Evolutionary conservation across 2,329 filamentous ascomycete genomes (phyloP), one percentile per base, ranked within the genome.

Genomic region (Pyrenophora graminea): DNA sequence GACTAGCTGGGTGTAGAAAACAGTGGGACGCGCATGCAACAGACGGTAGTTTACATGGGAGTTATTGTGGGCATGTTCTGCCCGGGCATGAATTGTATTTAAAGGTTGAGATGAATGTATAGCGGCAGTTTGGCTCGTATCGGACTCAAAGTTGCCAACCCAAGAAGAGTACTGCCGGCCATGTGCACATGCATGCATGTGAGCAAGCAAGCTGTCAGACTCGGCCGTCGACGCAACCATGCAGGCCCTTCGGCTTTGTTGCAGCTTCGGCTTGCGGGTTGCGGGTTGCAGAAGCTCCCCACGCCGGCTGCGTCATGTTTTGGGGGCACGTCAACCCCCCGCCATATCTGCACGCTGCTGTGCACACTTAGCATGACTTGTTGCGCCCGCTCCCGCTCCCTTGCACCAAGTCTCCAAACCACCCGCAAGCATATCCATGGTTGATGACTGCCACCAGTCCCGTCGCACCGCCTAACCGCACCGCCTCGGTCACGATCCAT

Each of bases 251-350:
- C 56, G 51, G 55, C 52, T 52, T 44, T 52, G 49, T 55, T 25
- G 23, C 23, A 25, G 23, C 23, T 25, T 25, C 23, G 23, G 23
- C 23, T 9, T 25, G 23, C 23, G 8, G 23, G 4, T 25, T 30
- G 10, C 27, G 10, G 27, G 1, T 30, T 53, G 46, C 48, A 53
- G 15, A 15, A 34, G 57, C 53, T 56, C 57, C 61, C 58, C 59
- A 63, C 61, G 61, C 48, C 52, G 27, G 45, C 52, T 64, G 62
- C 63, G 63, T 66, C 63, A 66, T 63, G 53, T 51, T 47, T 36
- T 48, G 39, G 34, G 41, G 48, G 34, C 38, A 54, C 49, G 55
- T 48, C 55, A 58, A 46, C 56, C 58, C 63, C 65, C 64, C 64
- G 62, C 62, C 48, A 64, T 59, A 9, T 7, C 23, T 25, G 27